These are phyloP conservation scores for Torulaspora microellipsoides DNA, from an alignment of 805 yeast genomes.

Conservation along the genomic window DNA sequence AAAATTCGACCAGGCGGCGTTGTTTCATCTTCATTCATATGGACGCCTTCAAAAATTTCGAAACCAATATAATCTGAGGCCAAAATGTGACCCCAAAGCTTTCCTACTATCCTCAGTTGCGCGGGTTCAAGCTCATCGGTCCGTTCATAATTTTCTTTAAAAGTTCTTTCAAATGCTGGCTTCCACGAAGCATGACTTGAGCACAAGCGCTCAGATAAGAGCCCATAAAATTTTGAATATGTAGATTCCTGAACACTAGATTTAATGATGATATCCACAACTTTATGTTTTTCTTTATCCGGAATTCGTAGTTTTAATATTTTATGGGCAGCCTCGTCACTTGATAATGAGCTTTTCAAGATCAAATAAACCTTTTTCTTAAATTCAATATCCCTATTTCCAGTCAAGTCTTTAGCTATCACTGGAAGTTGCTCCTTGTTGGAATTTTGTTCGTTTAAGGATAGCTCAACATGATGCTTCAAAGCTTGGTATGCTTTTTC, in stretches of 20 bases:
- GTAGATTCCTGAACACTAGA: conserved; percentile 83
- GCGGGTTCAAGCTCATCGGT: conserved; percentile 68
- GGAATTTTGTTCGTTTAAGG: not conserved
- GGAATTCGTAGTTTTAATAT: conserved; percentile 49
- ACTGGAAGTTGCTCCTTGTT: conserved; percentile 5
- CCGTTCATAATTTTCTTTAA: conserved; percentile 50
- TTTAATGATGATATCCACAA: conserved; percentile 70
- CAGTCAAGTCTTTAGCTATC: conserved; percentile 63
- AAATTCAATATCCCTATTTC: conserved; percentile 54
- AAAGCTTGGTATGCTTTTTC: conserved; percentile 9
- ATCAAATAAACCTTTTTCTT: conserved; percentile 78
- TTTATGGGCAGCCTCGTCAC: conserved; percentile 92
- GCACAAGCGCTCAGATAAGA: conserved; percentile 64
- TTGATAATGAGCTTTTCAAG: conserved; percentile 82
- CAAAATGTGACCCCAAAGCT: conserved; percentile 79
- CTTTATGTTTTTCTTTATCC: conserved; percentile 43
- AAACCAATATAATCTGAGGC: conserved; percentile 67
- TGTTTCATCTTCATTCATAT: conserved; percentile 65
- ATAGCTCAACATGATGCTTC: not conserved
- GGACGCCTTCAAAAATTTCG: conserved; percentile 50
- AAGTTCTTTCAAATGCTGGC: conserved; percentile 46
- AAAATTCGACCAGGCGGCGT: conserved; percentile 79
- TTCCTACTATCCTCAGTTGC: conserved; percentile 72
- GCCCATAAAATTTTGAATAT: conserved; percentile 80
- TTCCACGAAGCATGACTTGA: conserved; percentile 53